Base-by-base conservation (phyloP, 139 green algal species). In the Micractinium sp. region DNA sequence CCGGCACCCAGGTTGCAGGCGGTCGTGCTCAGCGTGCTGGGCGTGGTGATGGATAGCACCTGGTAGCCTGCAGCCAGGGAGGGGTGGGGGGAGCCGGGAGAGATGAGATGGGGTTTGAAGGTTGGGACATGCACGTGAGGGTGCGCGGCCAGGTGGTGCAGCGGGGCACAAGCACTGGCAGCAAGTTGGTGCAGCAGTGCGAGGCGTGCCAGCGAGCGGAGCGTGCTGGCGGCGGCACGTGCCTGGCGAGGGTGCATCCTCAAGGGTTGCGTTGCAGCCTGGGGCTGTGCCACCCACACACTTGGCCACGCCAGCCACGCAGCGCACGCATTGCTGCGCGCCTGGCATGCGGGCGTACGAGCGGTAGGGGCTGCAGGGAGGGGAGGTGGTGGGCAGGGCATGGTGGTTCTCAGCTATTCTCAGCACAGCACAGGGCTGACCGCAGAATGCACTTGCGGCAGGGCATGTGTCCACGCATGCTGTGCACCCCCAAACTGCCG, bases 301-400 rank as follows among this genome's bases (percentile, higher is more conserved):
- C 66, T 69, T 47, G 36, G 83, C 83, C 27, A 87, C 83, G 27
- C 83, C 83, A 1, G 27, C 83, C 14, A 87, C 31, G 29, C 83
- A 87, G 15, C 71, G 71, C 35, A 87, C 83, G 67, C 83, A 87
- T 67, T 66, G 83, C 38, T 29, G 60, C 3, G 83, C 67, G 38
- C 83, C 83, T 22, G 83, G 83, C 38, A 67, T 16, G 0, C 83
- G 83, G 3, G 83, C 83, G 27, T 87, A 87, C 0, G 83, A 87
- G 33, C 5, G 14, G 29, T 25, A 39, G 25, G 83, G 83, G 66
- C 83, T 87, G 83, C 83, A 41, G 25, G 2, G 22, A 5, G 38
- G 31, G 38, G 1, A 41, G 25, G 56, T 29, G 60, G 4, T 61
- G 20, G 81, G 29, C 18, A 1, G 35, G 31, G 25, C 5, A 22